Evolutionary conservation across 2,329 filamentous ascomycete species (phyloP), one percentile per base, ranked within the genome.

Genomic region (Penicillium glabrum): DNA sequence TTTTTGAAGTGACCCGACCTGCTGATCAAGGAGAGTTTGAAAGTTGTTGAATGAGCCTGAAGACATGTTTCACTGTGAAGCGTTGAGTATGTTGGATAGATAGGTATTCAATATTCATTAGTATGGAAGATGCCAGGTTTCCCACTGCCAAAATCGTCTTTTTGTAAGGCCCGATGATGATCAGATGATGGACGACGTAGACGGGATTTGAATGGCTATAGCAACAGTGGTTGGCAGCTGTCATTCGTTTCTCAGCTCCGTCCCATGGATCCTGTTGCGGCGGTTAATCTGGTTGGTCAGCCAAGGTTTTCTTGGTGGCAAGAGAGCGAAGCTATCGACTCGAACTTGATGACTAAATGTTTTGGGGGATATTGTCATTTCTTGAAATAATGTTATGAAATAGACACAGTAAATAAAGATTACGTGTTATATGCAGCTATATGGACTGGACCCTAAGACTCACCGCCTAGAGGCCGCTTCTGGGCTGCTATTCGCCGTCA

Each of bases 1-100:
- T 13, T 37, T 50, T n/a, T 55, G 55, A 21, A 62, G 35, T 13
- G 53, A 51, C n/a, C 60, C 60, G 48, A 62, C 60, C 48, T 62
- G 60, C n/a, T 58, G 53, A 41, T 62, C 60, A 3, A 62, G 60
- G 4, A 62, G 43, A 3, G 50, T 60, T 56, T 62, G 60, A 29
- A 62, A 62, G 47, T 60, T 58, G 37, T 39, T 53, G 35, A 62
- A 58, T 27, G 54, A 51, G 11, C 21, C 21, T 11, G 39, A 31
- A 19, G 60, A 58, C 58, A 60, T 59, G 7, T 50, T 43, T 23
- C 24, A 19, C 8, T n/a, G 19, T 24, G 21, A 13, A 14, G 14
- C 41, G 29, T 19, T 35, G 11, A 23, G 10, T 5, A 35, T 47
- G 3, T 16, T 48, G 31, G 46, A 9, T 48, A 10, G 14, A 24